Base-by-base conservation (phyloP, 2,329 filamentous ascomycete genomes). In the Cladosporium sp. region DNA sequence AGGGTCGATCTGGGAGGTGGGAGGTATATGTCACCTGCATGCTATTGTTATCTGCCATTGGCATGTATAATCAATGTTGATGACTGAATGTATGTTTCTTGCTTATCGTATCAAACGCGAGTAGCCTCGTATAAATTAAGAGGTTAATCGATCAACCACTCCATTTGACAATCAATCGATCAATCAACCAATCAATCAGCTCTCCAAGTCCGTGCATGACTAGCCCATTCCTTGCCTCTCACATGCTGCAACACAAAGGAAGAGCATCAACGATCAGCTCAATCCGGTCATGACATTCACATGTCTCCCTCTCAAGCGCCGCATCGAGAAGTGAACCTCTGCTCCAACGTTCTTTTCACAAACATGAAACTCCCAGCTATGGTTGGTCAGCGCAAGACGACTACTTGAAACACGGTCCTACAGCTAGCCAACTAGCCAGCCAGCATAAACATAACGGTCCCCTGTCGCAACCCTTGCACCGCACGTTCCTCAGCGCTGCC, bases 381-480 rank as follows among this genome's bases (percentile, higher is more conserved):
- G n/a, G n/a, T 12, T 37, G 27, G 17, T 15, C 37, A 29, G 37
- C 37, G 45, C 37, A 41, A 17, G 6, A 24, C 45, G 18, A 27
- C n/a, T n/a, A n/a, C 19, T 29, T 41, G 37, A 48, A 48, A 48
- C 45, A 48, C 40, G 37, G 38, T n/a, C 20, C 43, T 20, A 3
- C 18, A 15, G 37, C 22, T 27, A 27, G 22, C 22, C n/a, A n/a
- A n/a, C n/a, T n/a, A n/a, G n/a, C n/a, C n/a, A n/a, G n/a, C n/a
- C n/a, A n/a, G n/a, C n/a, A n/a, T n/a, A n/a, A 17, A 36, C 32
- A 36, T 36, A 36, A 7, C 8, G 15, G 13, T 30, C 36, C 45
- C 45, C 37, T 48, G 45, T 41, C 45, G 37, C 45, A 17, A 41
- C 30, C 45, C 37, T 41, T 34, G 45, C 37, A 40, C 45, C 45